Evolutionary conservation across 805 yeast genomes (phyloP), one percentile per base, ranked within the genome.

Genomic region (Candida incommunis): DNA sequence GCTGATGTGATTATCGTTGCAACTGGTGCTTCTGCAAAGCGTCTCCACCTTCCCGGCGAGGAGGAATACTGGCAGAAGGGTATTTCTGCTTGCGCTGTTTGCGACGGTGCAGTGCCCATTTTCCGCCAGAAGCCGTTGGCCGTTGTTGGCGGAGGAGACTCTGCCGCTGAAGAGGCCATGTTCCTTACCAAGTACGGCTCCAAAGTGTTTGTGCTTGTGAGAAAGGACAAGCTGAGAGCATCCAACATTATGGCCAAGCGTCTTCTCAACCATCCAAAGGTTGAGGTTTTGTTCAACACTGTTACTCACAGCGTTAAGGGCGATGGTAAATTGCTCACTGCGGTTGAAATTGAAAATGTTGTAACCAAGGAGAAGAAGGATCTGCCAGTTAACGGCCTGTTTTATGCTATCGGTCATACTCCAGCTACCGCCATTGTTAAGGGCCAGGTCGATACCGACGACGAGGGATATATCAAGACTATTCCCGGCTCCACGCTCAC

Each of bases 51-150:
- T 50, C 95, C 96, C 48, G 99, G 99, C 57, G 98, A 92, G 71
- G 97, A 92, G 54, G 74, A 75, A 27, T 92, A 92, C 76, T 92
- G 99, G 99, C 99, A 92, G 72, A 82, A 82, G 64, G 99, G 99
- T 66, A 92, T 92, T 54, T 84, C 95, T 55, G 99, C 99, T 16
- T 92, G 99, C 73, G 99, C 99, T 35, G 98, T 92, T 50, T 92
- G 99, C 70, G 99, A 92, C 64, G 99, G 99, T 67, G 99, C 99
- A 26, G 94, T 92, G 43, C 99, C 99, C 56, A 88, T 92, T 57
- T 92, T 92, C 73, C 84, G 97, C 74, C 83, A 92, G 74, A 83
- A 87, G 68, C 97, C 98, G 34, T 76, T 92, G 63, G 97, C 96
- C 22, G 99, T 92, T 47, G 72, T 92, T 54, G 99, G 99, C 49